Conservation (phyloP, 768 basidiomycete genomes). For the Mycena amicta region DNA sequence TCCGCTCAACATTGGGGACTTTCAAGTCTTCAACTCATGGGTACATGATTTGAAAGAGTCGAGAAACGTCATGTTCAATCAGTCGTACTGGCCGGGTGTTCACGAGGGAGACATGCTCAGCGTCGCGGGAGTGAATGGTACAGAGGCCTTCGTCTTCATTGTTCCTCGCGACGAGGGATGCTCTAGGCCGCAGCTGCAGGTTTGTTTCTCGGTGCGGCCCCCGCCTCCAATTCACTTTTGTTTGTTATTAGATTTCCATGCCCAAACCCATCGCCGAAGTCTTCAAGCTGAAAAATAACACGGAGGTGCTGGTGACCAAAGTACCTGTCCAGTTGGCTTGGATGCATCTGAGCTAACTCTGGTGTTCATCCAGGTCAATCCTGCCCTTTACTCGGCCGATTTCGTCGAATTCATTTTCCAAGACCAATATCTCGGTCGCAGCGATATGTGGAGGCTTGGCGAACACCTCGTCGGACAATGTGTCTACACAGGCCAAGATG, state of each 20-base stretch:
- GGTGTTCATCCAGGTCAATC: slow-evolving; percentile 60
- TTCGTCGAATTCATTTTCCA: slow-evolving; percentile 91
- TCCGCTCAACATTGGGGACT: slow-evolving; percentile 64
- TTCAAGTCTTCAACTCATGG: slow-evolving; percentile 67
- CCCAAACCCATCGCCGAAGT: slow-evolving; percentile 72
- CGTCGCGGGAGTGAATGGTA: slow-evolving; percentile 47
- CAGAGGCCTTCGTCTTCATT: slow-evolving; percentile 61
- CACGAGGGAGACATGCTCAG: slow-evolving; percentile 74
- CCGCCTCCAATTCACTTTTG: too few relatives aligned
- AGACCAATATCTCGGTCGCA: slow-evolving; percentile 93
- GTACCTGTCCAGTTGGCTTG: slow-evolving; percentile 32
- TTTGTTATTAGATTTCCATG: slow-evolving; percentile 70
- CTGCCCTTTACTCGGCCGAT: slow-evolving; percentile 61
- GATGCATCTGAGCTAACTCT: slow-evolving; percentile 4
- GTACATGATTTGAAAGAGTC: slow-evolving; percentile 72
- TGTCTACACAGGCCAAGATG: slow-evolving; percentile 81
- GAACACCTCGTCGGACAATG: slow-evolving; percentile 80
- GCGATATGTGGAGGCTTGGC: slow-evolving; percentile 96
- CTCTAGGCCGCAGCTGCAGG: slow-evolving; percentile 61
- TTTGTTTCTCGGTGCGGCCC: too few relatives aligned
- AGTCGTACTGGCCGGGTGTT: slow-evolving; percentile 77
- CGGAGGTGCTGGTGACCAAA: slow-evolving; percentile 73
- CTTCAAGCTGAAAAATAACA: slow-evolving; percentile 71
- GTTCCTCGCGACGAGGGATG: slow-evolving; percentile 66
- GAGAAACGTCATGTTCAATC: slow-evolving; percentile 65